Conservation (phyloP, 179 eudicot species). For the Dionaea muscipula region DNA sequence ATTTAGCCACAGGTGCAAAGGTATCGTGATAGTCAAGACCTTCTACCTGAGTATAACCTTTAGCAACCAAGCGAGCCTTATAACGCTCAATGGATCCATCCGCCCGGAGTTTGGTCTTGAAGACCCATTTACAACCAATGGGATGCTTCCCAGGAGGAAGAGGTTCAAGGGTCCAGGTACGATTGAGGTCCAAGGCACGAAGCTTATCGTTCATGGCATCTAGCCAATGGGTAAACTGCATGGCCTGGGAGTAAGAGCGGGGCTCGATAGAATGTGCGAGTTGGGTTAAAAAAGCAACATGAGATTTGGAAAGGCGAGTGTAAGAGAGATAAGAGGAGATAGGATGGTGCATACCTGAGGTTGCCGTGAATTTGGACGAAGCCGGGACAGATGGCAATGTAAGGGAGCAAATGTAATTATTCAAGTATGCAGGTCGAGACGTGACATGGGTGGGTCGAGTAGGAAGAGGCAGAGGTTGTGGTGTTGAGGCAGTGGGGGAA, state of each 20-base stretch:
- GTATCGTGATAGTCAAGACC: background rate
- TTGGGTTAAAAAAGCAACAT: background rate
- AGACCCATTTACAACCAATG: background rate
- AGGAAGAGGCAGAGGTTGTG: no score
- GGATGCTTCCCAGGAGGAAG: background rate
- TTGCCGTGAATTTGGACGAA: no score
- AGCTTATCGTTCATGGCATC: background rate
- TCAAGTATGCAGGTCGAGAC: no score
- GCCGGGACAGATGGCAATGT: no score
- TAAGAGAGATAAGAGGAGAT: no score
- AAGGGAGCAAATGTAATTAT: no score
- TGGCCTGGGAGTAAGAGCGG: background rate
- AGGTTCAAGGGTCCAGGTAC: background rate
- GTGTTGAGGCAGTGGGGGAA: no score
- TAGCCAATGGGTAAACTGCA: background rate
- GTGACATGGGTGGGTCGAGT: no score
- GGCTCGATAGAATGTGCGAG: background rate
- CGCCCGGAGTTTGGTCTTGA: background rate
- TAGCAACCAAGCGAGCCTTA: background rate
- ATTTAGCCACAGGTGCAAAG: background rate
- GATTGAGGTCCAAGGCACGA: background rate
- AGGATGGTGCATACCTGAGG: no score
- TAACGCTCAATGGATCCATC: background rate
- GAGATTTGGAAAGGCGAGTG: background rate
- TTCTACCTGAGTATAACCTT: background rate